Percentiles rank a stretch among this genome's conserved stretches.
Conservation (phyloP, 345 rosid species). For the Erodium maritimum region DNA sequence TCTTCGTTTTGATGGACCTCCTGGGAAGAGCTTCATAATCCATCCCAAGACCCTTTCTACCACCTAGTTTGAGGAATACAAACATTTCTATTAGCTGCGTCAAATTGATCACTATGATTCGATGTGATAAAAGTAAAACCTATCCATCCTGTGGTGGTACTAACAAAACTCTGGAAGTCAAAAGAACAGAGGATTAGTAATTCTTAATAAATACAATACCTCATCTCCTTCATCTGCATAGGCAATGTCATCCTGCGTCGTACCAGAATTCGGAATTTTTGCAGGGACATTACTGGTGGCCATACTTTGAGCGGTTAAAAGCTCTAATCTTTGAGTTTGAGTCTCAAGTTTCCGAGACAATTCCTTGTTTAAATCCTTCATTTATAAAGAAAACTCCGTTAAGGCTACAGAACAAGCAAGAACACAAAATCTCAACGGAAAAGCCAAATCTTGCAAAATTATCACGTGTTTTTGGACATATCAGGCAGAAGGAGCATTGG, state of each 20-base stretch:
- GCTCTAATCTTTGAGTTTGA: slow-evolving; percentile 93
- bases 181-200: slow-evolving; percentile 1
- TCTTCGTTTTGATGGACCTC: slow-evolving; percentile 78
- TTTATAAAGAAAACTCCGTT: slow-evolving; percentile 6
- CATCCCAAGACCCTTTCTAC: slow-evolving; percentile 98
- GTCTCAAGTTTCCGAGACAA: slow-evolving; percentile 71
- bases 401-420: not conserved
- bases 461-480: not conserved
- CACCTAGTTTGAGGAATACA: slow-evolving; percentile 32
- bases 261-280: slow-evolving; percentile 40
- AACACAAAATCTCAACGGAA: not conserved
- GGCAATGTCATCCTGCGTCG: slow-evolving; percentile 38
- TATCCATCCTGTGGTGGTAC: not conserved
- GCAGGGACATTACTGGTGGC: slow-evolving; percentile 33
- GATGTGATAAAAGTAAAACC: no score
- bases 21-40: slow-evolving; percentile 97
- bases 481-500: not conserved
- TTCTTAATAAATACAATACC: slow-evolving; percentile 31
- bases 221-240: slow-evolving; percentile 99
- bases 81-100: not conserved
- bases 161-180: not conserved
- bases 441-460: not conserved
- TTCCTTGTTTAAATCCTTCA: slow-evolving; percentile 78
- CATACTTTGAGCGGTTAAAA: slow-evolving; percentile 77
- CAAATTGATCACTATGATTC: not conserved